Conservation (phyloP, 129 eudicot species). For the Lactuca sativa region DNA sequence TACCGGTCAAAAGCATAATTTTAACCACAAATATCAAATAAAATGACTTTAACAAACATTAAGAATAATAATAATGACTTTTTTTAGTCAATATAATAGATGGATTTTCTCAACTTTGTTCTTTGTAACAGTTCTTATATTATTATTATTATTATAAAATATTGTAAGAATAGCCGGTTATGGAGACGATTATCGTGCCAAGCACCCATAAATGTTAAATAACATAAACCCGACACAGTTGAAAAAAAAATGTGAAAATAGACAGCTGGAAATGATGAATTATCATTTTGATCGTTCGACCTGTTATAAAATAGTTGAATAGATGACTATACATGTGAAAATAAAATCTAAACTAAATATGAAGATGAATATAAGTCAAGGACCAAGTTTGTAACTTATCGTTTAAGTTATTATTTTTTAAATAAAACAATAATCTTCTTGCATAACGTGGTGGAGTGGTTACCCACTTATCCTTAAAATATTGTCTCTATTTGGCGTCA, state of each 20-base stretch:
- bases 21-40: too few species aligned
- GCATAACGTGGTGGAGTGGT: conserved; percentile 32
- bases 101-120: too few species aligned
- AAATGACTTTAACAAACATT: too few species aligned
- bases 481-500: conserved; percentile 15
- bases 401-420: not conserved
- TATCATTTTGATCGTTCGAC: not conserved
- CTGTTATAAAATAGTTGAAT: not conserved
- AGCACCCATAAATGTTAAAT: conserved; percentile 11
- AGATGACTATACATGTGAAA: not conserved
- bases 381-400: not conserved
- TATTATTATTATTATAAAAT: too few species aligned
- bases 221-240: not conserved
- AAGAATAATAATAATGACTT: too few species aligned
- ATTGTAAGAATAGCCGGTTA: not conserved
- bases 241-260: not conserved
- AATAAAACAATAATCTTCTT: not conserved
- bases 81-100: too few species aligned
- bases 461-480: conserved; percentile 16
- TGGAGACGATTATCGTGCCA: conserved; percentile 10
- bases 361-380: not conserved
- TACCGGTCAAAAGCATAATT: too few species aligned
- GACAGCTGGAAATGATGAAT: not conserved
- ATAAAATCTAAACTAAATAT: not conserved
- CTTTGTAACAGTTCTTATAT: too few species aligned